These are phyloP conservation scores for Rhynchospora tenuis DNA, from an alignment of 176 grass and related monocot genomes.

Conservation along the genomic window DNA sequence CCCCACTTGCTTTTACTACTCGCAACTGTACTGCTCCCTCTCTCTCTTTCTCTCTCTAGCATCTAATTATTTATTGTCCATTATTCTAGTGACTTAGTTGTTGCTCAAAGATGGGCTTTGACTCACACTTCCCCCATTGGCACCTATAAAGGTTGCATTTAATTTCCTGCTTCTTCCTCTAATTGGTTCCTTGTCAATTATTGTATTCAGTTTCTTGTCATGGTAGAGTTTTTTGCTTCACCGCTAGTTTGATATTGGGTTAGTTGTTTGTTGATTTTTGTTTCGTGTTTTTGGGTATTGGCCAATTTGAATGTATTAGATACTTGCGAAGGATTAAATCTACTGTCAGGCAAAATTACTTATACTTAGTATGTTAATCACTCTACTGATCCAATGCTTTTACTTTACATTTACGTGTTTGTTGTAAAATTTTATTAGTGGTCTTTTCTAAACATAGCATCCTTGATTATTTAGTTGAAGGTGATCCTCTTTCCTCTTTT, in stretches of 20 bases:
- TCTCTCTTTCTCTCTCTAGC: slow-evolving; percentile 11
- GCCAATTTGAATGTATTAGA: neutral
- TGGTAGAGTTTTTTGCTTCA: slow-evolving; percentile 3
- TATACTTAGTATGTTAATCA: neutral
- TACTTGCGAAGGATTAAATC: neutral
- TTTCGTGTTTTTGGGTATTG: neutral
- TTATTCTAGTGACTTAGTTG: slow-evolving; percentile 18
- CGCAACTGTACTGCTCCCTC: slow-evolving; percentile 9
- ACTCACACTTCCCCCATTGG: slow-evolving; percentile 3
- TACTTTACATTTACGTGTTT: neutral
- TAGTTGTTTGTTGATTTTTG: neutral
- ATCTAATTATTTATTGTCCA: neutral
- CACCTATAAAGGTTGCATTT: neutral
- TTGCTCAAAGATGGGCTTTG: slow-evolving; percentile 19
- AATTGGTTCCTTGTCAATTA: neutral
- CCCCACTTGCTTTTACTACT: slow-evolving; percentile 23
- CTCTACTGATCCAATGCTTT: neutral
- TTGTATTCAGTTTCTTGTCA: neutral
- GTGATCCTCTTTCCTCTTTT: neutral
- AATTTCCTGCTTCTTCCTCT: neutral
- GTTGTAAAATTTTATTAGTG: neutral
- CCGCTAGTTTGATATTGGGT: slow-evolving; percentile 1
- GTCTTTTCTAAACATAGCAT: neutral
- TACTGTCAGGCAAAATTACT: neutral
- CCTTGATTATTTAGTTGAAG: neutral